Evolutionary conservation across 2,329 filamentous ascomycete genomes (phyloP), one percentile per base, ranked within the genome.

Genomic region (Epichloe glyceriae): DNA sequence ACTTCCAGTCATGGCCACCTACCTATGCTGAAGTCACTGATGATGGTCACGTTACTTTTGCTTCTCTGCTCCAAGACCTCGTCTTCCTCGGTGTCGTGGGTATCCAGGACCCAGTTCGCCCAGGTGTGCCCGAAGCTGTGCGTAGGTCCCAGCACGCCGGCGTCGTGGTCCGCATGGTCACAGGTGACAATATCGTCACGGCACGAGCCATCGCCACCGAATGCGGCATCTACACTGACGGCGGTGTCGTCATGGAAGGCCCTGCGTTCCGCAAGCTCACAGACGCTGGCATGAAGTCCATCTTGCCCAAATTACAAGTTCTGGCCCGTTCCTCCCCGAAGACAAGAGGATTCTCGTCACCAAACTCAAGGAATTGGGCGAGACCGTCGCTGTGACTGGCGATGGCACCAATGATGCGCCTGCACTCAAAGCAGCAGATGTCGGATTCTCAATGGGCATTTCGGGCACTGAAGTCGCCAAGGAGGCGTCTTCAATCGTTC

Each of bases 391-490:
- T 43, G 86, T 90, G 11, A 91, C 86, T 34, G 86, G 86, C 57
- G 86, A 91, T 60, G 86, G 86, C 50, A 90, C 86, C 58, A 91
- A 91, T 63, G 86, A 91, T 66, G 86, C 85, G 3, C 86, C 86
- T 22, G 86, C 86, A 47, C 74, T 91, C 46, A 89, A 87, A 68
- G 82, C 83, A 60, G 86, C 86, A 5, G 86, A 91, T 61, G 83
- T 91, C 47, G 86, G 86, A 30, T 90, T 91, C 67, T 88, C 86
- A n/a, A 91, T 91, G 86, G 86, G 86, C 57, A 87, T 90, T 50
- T 78, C 86, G 12, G 86, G 86, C 54, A 90, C 86, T 0, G 86
- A 90, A 64, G 86, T 91, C 38, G 86, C 86, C 44, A 90, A 90
- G 67, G 86, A 91, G 66, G 86, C 86, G 1, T 90, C 86, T 8